phyloP scores from a whole-genome alignment of 768 basidiomycete genomes.

The Crucibulum laeve region DNA sequence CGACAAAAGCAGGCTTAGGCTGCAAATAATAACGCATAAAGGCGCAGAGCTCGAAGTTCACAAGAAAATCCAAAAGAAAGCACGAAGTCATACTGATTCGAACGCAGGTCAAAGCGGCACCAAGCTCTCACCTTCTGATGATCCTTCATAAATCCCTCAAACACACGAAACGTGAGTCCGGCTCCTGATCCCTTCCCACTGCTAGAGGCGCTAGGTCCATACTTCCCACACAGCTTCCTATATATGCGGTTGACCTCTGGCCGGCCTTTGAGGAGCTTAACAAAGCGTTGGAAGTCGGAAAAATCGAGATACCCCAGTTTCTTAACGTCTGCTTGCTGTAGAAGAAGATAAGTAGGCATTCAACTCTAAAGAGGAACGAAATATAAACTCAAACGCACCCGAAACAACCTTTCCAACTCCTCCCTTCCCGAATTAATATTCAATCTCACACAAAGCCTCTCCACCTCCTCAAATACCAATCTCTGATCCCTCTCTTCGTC shows the following conservation, averaged over 20 bases:
- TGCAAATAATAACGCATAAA: too few species aligned
- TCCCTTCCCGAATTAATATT: constrained; percentile 56
- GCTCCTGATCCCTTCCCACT: not conserved
- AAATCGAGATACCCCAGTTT: constrained; percentile 66
- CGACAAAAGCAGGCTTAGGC: too few species aligned
- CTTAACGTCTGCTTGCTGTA: constrained; percentile 60
- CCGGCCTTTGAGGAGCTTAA: constrained; percentile 78
- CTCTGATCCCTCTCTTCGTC: constrained; percentile 59
- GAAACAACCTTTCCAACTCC: constrained; percentile 55
- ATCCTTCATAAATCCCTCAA: not conserved
- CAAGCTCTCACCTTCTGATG: not conserved
- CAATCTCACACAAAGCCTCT: constrained; percentile 64
- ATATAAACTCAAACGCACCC: constrained; percentile 29
- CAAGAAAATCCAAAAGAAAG: too few species aligned
- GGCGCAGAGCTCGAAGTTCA: too few species aligned
- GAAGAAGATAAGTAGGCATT: not conserved
- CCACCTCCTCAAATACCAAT: constrained; percentile 68
- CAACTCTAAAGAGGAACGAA: not conserved
- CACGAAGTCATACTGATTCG: constrained; percentile 3
- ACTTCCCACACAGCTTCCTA: constrained; percentile 23
- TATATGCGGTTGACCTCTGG: constrained; percentile 76
- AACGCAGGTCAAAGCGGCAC: not conserved
- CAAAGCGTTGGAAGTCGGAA: constrained; percentile 74
- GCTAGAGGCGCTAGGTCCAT: constrained; percentile 30
- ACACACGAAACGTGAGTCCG: not conserved